These are phyloP conservation scores for Lecanoromycetidae sp. DNA, from an alignment of 2,329 filamentous ascomycete genomes.

Conservation along the genomic window DNA sequence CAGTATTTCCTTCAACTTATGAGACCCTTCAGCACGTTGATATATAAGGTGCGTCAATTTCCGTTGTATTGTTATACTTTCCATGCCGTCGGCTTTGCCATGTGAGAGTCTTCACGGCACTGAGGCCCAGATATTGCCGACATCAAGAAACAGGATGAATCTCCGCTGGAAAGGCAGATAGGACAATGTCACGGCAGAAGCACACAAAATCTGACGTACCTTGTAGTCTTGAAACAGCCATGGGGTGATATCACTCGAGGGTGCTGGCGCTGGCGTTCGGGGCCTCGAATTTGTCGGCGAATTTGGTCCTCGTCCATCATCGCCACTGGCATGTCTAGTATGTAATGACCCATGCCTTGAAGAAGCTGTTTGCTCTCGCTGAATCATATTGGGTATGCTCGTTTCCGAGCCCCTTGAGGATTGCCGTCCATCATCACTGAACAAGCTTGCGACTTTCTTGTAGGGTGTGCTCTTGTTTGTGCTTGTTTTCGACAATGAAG, in stretches of 20 bases:
- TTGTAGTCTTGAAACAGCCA: slow-evolving; percentile 86
- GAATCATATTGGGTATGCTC: slow-evolving; percentile 41
- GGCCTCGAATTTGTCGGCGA: slow-evolving; percentile 69
- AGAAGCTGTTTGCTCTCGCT: slow-evolving; percentile 51
- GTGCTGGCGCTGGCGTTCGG: slow-evolving; percentile 69
- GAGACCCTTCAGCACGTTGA: too few species aligned
- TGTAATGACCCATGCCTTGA: slow-evolving; percentile 73
- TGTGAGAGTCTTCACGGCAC: too few species aligned
- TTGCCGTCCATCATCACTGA: slow-evolving; percentile 69
- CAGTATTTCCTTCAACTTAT: too few species aligned
- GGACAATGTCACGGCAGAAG: background rate
- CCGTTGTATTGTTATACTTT: too few species aligned
- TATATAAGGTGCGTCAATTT: too few species aligned
- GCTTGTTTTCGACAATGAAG: slow-evolving; percentile 61
- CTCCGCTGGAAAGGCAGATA: background rate
- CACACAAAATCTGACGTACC: slow-evolving; percentile 40
- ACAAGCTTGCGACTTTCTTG: slow-evolving; percentile 81
- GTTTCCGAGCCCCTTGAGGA: slow-evolving; percentile 54
- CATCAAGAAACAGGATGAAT: background rate
- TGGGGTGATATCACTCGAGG: slow-evolving; percentile 89
- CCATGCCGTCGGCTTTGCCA: too few species aligned
- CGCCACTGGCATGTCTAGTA: slow-evolving; percentile 36
- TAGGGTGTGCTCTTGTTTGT: slow-evolving; percentile 52
- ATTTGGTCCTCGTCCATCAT: slow-evolving; percentile 38
- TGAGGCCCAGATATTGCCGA: background rate